Evolutionary conservation across 2,329 filamentous ascomycete species (phyloP).

Genomic region (Apiospora sp.): DNA sequence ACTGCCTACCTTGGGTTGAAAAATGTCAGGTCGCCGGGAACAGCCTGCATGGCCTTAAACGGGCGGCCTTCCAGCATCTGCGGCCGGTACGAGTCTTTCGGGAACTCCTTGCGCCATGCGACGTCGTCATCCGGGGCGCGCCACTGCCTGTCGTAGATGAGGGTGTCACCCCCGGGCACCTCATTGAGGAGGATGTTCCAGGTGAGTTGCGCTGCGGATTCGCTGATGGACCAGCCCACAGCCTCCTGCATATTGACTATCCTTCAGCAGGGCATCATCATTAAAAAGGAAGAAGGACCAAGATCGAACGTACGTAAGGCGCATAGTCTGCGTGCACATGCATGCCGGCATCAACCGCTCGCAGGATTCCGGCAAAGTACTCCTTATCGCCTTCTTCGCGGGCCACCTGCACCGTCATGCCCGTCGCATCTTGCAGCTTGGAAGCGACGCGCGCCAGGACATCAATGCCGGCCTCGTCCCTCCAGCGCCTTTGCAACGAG

Average conservation of each 20-base stretch:
- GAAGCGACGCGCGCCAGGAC: not conserved
- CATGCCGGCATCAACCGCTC: not conserved
- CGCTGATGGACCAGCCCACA: not conserved
- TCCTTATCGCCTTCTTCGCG: not conserved
- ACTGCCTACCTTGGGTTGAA: not conserved
- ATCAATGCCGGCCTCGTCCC: slow-evolving; percentile 21
- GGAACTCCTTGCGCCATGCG: slow-evolving; percentile 6
- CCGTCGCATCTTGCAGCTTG: not conserved
- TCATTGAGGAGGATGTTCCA: slow-evolving; percentile 23
- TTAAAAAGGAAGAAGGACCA: not conserved
- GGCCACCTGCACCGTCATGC: not conserved
- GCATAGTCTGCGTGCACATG: not conserved
- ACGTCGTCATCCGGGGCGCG: slow-evolving; percentile 8
- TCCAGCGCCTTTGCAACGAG: not conserved
- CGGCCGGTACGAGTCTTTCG: not conserved
- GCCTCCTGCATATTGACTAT: no score
- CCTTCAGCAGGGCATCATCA: no score
- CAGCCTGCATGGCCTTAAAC: slow-evolving; percentile 15
- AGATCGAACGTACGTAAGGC: not conserved
- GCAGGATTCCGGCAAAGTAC: not conserved
- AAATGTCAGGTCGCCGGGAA: slow-evolving; percentile 1
- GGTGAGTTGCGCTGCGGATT: not conserved
- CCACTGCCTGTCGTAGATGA: slow-evolving; percentile 22
- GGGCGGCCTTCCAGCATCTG: slow-evolving; percentile 20
- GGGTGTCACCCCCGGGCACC: slow-evolving; percentile 4